A percentile compares a stretch with the other conserved stretches of the same genome.
Conservation (phyloP, 805 yeast species). For the Diddensiella transvaalensis region DNA sequence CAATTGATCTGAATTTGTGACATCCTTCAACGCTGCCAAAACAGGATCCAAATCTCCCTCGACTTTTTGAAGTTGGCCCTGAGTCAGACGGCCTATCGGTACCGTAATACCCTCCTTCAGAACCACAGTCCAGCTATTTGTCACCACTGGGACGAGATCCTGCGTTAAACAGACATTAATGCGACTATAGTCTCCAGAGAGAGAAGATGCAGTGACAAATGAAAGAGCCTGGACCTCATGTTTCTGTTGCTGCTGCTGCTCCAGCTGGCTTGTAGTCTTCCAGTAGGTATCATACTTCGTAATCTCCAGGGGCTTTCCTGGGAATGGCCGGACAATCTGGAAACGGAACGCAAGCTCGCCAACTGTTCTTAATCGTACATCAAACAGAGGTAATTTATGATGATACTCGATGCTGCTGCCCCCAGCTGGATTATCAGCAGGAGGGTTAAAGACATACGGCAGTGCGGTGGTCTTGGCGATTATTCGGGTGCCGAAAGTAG, state of each 20-base stretch:
- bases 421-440: slow-evolving; percentile 36
- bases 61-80: slow-evolving; percentile 23
- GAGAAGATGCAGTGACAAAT: slow-evolving; percentile 86
- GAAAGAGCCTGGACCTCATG: slow-evolving; percentile 44
- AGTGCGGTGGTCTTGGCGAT: slow-evolving; percentile 86
- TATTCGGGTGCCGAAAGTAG: slow-evolving; percentile 89
- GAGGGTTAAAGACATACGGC: slow-evolving; percentile 47
- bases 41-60: slow-evolving; percentile 25
- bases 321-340: slow-evolving; percentile 84
- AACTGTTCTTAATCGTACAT: slow-evolving; percentile 71
- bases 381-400: slow-evolving; percentile 68
- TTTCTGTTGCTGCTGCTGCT: slow-evolving; percentile 22
- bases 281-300: slow-evolving; percentile 94
- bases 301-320: slow-evolving; percentile 78
- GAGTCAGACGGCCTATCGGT: slow-evolving; percentile 53
- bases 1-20: slow-evolving; percentile 34
- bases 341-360: slow-evolving; percentile 77
- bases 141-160: slow-evolving; percentile 81
- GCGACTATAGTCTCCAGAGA: slow-evolving; percentile 74
- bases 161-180: slow-evolving; percentile 65
- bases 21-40: slow-evolving; percentile 24
- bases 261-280: slow-evolving; percentile 75
- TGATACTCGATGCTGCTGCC: slow-evolving; percentile 31
- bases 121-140: slow-evolving; percentile 20
- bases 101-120: slow-evolving; percentile 45